Conservation (phyloP, 805 yeast genomes). For the Kurtzmaniella fragi region DNA sequence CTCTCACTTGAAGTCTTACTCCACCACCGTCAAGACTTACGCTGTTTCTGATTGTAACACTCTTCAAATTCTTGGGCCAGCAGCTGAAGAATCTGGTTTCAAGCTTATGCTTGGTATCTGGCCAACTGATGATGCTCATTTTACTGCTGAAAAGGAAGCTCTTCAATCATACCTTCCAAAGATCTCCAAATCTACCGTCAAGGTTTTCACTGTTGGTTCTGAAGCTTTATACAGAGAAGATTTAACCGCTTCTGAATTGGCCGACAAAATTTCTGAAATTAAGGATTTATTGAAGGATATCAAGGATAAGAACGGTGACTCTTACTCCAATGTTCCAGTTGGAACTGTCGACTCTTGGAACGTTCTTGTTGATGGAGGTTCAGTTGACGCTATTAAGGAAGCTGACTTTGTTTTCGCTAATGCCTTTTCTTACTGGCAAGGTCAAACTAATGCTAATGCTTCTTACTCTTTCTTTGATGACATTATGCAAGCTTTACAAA, state of each 20-base stretch:
- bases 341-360: slow-evolving; percentile 98
- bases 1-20: slow-evolving; percentile 49
- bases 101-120: slow-evolving; percentile 80
- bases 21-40: slow-evolving; percentile 73
- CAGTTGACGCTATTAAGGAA: slow-evolving; percentile 66
- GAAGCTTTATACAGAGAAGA: slow-evolving; percentile 94
- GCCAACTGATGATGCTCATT: slow-evolving; percentile 87
- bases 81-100: slow-evolving; percentile 74
- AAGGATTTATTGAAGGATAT: slow-evolving; percentile 56
- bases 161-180: slow-evolving; percentile 65
- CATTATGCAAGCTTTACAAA: slow-evolving; percentile 94
- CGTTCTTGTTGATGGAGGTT: slow-evolving; percentile 73
- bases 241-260: slow-evolving; percentile 69
- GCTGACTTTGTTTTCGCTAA: slow-evolving; percentile 87
- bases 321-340: slow-evolving; percentile 67
- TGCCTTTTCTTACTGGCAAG: slow-evolving; percentile 99
- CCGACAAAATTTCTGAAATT: slow-evolving; percentile 58
- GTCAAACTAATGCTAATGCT: slow-evolving; percentile 78
- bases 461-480: slow-evolving; percentile 93
- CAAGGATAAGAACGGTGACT: slow-evolving; percentile 74
- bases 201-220: slow-evolving; percentile 85
- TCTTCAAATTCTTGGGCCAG: slow-evolving; percentile 78
- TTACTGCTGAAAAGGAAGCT: slow-evolving; percentile 67
- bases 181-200: slow-evolving; percentile 62
- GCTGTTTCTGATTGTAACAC: slow-evolving; percentile 95